Evolutionary conservation across 148 eudicot species (phyloP).

Genomic region (Bassia scoparia): DNA sequence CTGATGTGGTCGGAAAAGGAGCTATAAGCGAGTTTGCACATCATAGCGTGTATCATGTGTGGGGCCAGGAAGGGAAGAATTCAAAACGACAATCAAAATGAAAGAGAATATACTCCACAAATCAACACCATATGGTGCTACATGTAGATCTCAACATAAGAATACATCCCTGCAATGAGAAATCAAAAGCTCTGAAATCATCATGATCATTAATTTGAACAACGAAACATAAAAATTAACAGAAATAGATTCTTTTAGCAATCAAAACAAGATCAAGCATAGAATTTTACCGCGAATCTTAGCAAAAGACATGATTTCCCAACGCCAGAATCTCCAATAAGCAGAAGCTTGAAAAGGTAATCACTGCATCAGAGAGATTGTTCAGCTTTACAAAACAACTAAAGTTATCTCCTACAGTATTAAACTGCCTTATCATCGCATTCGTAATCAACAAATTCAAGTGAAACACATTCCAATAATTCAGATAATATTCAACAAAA

Average conservation of each 20-base stretch:
- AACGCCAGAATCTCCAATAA: constrained; percentile 51
- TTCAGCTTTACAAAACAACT: neutral
- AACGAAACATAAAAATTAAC: neutral
- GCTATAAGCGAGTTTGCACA: neutral
- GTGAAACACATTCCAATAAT: neutral
- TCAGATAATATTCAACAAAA: neutral
- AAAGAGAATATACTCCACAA: constrained; percentile 33
- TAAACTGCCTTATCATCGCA: no score
- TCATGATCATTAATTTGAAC: neutral
- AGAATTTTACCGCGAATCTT: constrained; percentile 41
- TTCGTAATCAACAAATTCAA: neutral
- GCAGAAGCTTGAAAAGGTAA: constrained; percentile 47
- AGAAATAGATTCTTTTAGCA: neutral
- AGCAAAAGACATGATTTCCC: constrained; percentile 49
- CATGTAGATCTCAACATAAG: constrained; percentile 44
- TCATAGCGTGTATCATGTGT: neutral
- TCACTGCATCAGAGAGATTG: constrained; percentile 31
- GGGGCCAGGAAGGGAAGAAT: neutral
- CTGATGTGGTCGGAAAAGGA: no score
- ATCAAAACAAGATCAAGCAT: neutral
- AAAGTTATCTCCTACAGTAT: neutral
- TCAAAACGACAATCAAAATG: neutral
- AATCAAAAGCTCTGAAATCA: constrained; percentile 20
- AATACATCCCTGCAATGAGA: constrained; percentile 10
- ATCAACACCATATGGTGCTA: constrained; percentile 49